These are phyloP conservation scores for Laburnicola sp. DNA, from an alignment of 2,329 filamentous ascomycete genomes.

Conservation along the genomic window DNA sequence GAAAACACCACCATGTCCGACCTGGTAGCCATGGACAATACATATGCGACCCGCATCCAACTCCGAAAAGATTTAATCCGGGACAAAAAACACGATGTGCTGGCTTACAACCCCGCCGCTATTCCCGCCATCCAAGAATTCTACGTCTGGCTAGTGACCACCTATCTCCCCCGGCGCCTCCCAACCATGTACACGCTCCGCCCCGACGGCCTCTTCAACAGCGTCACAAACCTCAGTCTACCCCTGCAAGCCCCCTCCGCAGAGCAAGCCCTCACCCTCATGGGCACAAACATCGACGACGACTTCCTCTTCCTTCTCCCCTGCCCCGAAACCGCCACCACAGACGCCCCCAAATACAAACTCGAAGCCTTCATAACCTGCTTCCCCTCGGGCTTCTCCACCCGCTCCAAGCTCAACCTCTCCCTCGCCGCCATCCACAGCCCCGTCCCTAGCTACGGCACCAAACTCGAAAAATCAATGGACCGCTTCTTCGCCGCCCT, in stretches of 20 bases:
- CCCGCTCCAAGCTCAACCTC: slow-evolving; percentile 57
- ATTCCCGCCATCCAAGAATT: slow-evolving; percentile 59
- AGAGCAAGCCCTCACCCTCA: slow-evolving; percentile 49
- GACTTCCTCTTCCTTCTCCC: slow-evolving; percentile 64
- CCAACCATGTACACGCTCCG: slow-evolving; percentile 46
- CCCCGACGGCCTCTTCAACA: slow-evolving; percentile 47
- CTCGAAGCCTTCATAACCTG: slow-evolving; percentile 60
- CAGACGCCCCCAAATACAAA: slow-evolving; percentile 51
- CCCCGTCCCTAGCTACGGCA: slow-evolving; percentile 61
- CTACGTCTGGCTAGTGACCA: slow-evolving; percentile 58
- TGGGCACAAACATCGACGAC: slow-evolving; percentile 60
- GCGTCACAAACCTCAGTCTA: slow-evolving; percentile 49
- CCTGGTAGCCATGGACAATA: slow-evolving; percentile 62
- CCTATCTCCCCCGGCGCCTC: slow-evolving; percentile 61
- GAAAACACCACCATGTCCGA: slow-evolving; percentile 58
- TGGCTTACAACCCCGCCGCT: slow-evolving; percentile 41
- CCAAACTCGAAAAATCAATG: slow-evolving; percentile 63
- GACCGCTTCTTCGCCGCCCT: slow-evolving; percentile 62
- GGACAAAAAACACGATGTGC: slow-evolving; percentile 48
- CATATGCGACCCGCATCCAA: slow-evolving; percentile 56
- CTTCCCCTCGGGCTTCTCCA: slow-evolving; percentile 63
- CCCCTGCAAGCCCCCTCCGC: slow-evolving; percentile 45
- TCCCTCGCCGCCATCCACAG: slow-evolving; percentile 59
- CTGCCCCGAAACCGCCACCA: slow-evolving; percentile 16
- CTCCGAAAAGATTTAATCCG: slow-evolving; percentile 55